Conservation (phyloP, 805 yeast species). For the Scheffersomyces amazonensis region DNA sequence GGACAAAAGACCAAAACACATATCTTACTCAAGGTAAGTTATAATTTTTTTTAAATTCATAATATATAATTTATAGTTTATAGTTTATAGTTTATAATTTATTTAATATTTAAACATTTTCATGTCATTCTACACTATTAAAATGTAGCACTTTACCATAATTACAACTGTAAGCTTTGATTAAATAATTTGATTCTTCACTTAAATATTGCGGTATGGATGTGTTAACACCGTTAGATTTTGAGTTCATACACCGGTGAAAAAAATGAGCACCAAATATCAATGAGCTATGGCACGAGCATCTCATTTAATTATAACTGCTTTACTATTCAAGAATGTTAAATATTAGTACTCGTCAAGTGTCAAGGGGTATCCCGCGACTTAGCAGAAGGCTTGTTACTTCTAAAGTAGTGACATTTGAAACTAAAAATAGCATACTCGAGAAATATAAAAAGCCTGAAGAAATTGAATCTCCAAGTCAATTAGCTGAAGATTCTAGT, state of each 20-base stretch:
- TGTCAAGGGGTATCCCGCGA: not conserved
- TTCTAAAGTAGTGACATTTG: not conserved
- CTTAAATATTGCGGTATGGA: not conserved
- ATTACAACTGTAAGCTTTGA: too few relatives aligned
- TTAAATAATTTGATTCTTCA: too few relatives aligned
- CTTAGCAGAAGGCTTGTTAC: not conserved
- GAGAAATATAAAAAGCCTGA: slow-evolving; percentile 2
- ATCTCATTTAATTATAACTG: not conserved
- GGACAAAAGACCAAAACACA: slow-evolving; percentile 21
- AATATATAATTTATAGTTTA: too few relatives aligned
- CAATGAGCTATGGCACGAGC: not conserved
- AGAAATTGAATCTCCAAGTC: slow-evolving; percentile 23
- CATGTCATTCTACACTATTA: too few relatives aligned
- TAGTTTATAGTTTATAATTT: too few relatives aligned
- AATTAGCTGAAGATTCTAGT: slow-evolving; percentile 37
- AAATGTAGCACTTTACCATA: too few relatives aligned
- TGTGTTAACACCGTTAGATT: not conserved
- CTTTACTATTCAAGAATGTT: not conserved
- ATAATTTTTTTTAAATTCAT: slow-evolving; percentile 5
- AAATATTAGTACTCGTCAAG: not conserved
- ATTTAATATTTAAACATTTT: too few relatives aligned
- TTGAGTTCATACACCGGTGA: not conserved
- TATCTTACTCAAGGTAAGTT: slow-evolving; percentile 9
- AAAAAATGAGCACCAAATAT: not conserved
- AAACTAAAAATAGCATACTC: not conserved